Evolutionary conservation across 2,329 filamentous ascomycete species (phyloP).

Genomic region (Ceratocystis ficicola): DNA sequence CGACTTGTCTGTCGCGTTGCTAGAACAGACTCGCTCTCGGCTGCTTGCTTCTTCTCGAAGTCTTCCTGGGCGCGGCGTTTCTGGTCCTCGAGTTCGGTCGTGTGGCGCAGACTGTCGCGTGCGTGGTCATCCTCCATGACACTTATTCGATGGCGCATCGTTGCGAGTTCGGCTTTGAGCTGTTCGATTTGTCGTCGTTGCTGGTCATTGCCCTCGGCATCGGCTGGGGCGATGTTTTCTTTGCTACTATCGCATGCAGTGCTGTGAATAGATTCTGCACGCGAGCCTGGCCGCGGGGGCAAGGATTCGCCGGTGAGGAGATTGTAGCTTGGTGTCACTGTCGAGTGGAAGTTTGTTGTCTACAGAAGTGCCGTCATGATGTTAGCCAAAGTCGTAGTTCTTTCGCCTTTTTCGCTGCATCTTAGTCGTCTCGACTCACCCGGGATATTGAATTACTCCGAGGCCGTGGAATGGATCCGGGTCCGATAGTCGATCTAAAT

Average conservation of each 20-base stretch:
- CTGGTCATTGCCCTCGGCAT: slow-evolving; percentile 47
- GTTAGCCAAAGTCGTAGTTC: slow-evolving; percentile 28
- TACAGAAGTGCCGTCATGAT: slow-evolving; percentile 17
- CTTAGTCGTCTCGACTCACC: slow-evolving; percentile 5
- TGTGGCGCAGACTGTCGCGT: slow-evolving; percentile 62
- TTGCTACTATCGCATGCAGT: slow-evolving; percentile 47
- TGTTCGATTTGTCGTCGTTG: slow-evolving; percentile 55
- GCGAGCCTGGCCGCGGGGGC: slow-evolving; percentile 31
- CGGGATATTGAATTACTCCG: slow-evolving; percentile 16
- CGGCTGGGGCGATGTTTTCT: slow-evolving; percentile 47
- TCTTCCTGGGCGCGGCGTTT: slow-evolving; percentile 76
- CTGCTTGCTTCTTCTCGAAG: slow-evolving; percentile 53
- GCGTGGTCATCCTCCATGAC: slow-evolving; percentile 81
- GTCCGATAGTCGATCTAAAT: slow-evolving; percentile 19
- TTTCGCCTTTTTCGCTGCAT: not conserved
- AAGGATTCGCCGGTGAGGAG: slow-evolving; percentile 40
- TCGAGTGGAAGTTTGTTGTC: slow-evolving; percentile 16
- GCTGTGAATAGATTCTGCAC: slow-evolving; percentile 35
- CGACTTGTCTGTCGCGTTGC: slow-evolving; percentile 40
- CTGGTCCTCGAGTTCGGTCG: slow-evolving; percentile 70
- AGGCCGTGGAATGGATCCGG: slow-evolving; percentile 16
- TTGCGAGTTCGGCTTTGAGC: slow-evolving; percentile 78
- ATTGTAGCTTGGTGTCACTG: slow-evolving; percentile 40
- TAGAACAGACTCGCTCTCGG: slow-evolving; percentile 43
- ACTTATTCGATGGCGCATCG: slow-evolving; percentile 75